Evolutionary conservation across 1,284 basidiomycete species (phyloP).

Genomic region (Laetiporus sulphureus): DNA sequence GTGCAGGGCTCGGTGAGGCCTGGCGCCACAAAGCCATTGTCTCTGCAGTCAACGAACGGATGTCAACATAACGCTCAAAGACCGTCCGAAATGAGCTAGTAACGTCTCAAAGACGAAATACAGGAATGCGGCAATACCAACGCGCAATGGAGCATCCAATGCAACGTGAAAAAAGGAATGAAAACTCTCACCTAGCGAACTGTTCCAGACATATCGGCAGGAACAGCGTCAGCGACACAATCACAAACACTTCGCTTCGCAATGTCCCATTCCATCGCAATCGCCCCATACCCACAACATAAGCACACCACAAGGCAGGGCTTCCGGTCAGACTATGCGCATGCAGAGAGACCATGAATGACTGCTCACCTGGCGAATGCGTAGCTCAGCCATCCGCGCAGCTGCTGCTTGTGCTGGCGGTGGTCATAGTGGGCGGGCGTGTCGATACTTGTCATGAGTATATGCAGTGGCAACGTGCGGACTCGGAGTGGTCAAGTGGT

Average conservation of each 20-base stretch:
- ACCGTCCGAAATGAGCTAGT: too few species aligned
- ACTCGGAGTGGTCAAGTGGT: neutral
- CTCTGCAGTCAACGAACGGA: conserved; percentile 30
- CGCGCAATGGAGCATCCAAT: neutral
- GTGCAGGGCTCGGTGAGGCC: conserved; percentile 49
- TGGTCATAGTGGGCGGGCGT: conserved; percentile 2
- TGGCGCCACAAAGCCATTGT: conserved; percentile 70
- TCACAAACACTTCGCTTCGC: conserved; percentile 79
- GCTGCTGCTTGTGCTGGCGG: conserved; percentile 29
- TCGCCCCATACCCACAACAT: too few species aligned
- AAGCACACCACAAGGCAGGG: neutral
- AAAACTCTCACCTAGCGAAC: conserved; percentile 45
- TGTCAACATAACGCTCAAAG: too few species aligned
- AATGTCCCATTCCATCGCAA: too few species aligned
- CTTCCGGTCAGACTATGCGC: neutral
- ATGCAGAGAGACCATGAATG: neutral
- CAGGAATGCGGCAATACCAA: neutral
- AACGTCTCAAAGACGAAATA: neutral
- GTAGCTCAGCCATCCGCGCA: conserved; percentile 69
- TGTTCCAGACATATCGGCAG: conserved; percentile 79
- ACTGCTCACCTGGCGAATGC: conserved; percentile 60
- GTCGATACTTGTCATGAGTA: neutral
- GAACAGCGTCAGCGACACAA: conserved; percentile 76
- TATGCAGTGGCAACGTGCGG: neutral
- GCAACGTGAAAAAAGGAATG: neutral